Conservation (phyloP, 2,329 filamentous ascomycete species). For the Diplodia sapinea region DNA sequence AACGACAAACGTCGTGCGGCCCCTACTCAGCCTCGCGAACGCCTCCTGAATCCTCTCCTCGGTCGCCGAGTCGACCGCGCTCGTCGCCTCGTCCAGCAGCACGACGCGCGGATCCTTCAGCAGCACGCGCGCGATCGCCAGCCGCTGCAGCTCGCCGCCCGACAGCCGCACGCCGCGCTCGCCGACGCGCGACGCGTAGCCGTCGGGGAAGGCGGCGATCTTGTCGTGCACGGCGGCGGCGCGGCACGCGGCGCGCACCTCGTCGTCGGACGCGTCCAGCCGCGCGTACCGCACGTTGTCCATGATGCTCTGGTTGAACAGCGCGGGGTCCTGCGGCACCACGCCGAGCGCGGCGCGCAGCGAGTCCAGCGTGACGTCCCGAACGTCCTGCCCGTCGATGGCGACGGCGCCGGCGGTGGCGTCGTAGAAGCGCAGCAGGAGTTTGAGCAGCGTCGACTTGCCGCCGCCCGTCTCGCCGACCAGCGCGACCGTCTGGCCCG, state of each 20-base stretch:
- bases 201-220: conserved; percentile 47
- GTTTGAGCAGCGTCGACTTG: conserved; percentile 63
- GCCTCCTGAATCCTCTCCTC: conserved; percentile 62
- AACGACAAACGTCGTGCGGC: conserved; percentile 76
- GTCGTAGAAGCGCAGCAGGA: conserved; percentile 63
- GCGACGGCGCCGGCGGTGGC: conserved; percentile 55
- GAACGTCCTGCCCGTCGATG: conserved; percentile 62
- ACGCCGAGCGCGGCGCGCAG: conserved; percentile 57
- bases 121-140: conserved; percentile 76
- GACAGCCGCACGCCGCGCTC: conserved; percentile 79
- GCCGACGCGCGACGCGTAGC: conserved; percentile 76
- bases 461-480: conserved; percentile 64
- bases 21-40: conserved; percentile 64
- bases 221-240: conserved; percentile 38
- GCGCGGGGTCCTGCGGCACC: conserved; percentile 50
- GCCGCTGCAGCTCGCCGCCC: conserved; percentile 83
- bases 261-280: conserved; percentile 60
- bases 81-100: conserved; percentile 78
- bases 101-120: conserved; percentile 70
- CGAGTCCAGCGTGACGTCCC: conserved; percentile 59
- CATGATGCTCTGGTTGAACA: conserved; percentile 50
- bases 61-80: conserved; percentile 64
- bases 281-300: conserved; percentile 51
- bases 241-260: conserved; percentile 51
- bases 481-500: conserved; percentile 60